These are phyloP conservation scores for Echinochloa phyllopogon DNA, from an alignment of 176 grass and related monocot species.

Conservation along the genomic window DNA sequence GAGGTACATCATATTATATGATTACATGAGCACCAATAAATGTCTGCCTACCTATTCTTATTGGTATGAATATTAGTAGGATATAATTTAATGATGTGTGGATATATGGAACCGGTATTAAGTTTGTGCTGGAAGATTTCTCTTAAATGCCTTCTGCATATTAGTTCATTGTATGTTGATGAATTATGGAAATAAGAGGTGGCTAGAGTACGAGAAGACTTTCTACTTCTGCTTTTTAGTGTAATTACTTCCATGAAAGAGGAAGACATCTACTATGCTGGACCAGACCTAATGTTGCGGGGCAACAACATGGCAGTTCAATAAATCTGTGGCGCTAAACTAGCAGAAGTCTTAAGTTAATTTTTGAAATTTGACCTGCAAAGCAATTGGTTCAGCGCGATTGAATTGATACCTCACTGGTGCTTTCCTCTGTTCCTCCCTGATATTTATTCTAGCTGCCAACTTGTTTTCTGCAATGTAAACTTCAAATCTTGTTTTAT, in stretches of 20 bases:
- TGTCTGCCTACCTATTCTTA: neutral
- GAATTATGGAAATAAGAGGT: neutral
- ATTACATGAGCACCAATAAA: neutral
- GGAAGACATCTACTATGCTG: neutral
- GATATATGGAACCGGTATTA: neutral
- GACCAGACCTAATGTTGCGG: neutral
- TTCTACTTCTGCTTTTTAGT: neutral
- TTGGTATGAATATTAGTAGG: neutral
- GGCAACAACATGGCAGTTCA: neutral
- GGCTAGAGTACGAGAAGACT: neutral
- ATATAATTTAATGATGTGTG: neutral
- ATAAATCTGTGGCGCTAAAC: neutral
- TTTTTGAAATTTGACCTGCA: neutral
- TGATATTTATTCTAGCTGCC: neutral
- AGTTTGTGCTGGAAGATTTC: neutral
- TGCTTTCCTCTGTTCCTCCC: neutral
- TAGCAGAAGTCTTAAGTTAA: neutral
- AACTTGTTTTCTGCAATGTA: no score
- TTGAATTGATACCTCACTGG: neutral
- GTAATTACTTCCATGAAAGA: neutral
- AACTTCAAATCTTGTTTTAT: no score
- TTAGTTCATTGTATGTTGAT: neutral
- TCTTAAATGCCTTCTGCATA: neutral
- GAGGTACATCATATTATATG: neutral
- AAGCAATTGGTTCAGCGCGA: neutral